These are phyloP conservation scores for Yarrowia sp. DNA, from an alignment of 805 yeast species.

Conservation along the genomic window DNA sequence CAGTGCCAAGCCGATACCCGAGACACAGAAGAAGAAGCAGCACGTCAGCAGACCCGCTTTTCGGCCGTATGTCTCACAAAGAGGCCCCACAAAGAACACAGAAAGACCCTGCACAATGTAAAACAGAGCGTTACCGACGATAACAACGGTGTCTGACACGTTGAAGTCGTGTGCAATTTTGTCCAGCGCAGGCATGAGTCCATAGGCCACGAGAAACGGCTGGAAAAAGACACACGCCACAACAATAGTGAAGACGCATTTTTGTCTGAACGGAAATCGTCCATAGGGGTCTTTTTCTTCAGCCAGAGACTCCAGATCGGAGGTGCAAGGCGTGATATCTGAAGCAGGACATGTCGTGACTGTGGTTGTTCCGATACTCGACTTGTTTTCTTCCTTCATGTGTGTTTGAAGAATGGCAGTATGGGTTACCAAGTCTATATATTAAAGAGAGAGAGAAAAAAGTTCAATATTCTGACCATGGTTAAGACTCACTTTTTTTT, in stretches of 20 bases:
- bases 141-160: slow-evolving; percentile 58
- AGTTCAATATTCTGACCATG: too few species aligned
- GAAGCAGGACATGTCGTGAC: slow-evolving; percentile 1
- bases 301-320: background rate
- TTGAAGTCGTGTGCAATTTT: slow-evolving; percentile 56
- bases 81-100: slow-evolving; percentile 59
- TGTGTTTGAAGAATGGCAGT: background rate
- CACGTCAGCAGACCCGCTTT: slow-evolving; percentile 56
- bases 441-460: too few species aligned
- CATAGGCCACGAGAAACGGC: slow-evolving; percentile 50
- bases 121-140: slow-evolving; percentile 59
- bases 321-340: too few species aligned
- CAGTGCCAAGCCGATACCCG: slow-evolving; percentile 54
- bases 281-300: slow-evolving; percentile 13
- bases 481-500: too few species aligned
- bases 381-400: slow-evolving; percentile 4
- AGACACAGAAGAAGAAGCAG: slow-evolving; percentile 47
- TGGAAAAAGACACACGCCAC: slow-evolving; percentile 33
- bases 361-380: background rate
- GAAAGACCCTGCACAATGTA: slow-evolving; percentile 61
- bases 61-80: slow-evolving; percentile 61
- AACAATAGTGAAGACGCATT: slow-evolving; percentile 19
- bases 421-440: too few species aligned
- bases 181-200: slow-evolving; percentile 61
- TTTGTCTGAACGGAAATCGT: slow-evolving; percentile 28